Evolutionary conservation across 805 yeast genomes (phyloP).

Genomic region (Candida sphagnicola): DNA sequence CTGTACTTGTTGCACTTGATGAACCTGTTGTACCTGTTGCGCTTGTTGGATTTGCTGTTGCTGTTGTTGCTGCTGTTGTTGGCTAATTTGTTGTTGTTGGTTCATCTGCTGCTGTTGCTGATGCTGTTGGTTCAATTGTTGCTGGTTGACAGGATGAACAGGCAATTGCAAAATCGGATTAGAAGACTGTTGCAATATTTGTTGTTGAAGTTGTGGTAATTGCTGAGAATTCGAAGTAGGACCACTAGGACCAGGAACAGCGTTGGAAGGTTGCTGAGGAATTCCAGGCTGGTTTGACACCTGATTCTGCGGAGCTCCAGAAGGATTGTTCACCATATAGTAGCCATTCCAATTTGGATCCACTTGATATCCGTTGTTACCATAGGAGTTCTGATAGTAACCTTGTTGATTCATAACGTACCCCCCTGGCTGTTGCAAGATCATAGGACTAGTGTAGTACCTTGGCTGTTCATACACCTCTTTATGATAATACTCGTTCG

Average conservation of each 20-base stretch:
- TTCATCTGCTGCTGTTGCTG: conserved; percentile 3
- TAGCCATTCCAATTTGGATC: conserved; percentile 4
- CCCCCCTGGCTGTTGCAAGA: conserved; percentile 18
- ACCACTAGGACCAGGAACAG: conserved; percentile 5
- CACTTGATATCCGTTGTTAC: conserved; percentile 2
- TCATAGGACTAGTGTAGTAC: conserved; percentile 19
- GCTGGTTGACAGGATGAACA: conserved; percentile 10
- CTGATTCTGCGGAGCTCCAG: background rate
- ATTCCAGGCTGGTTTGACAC: conserved; percentile 4
- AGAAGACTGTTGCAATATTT: conserved; percentile 7
- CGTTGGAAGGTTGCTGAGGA: conserved; percentile 6
- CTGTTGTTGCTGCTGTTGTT: conserved; percentile 7
- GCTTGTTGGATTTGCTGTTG: conserved; percentile 7
- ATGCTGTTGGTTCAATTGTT: conserved; percentile 6
- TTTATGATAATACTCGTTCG: conserved; percentile 3
- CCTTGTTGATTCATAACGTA: conserved; percentile 12
- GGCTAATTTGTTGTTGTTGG: conserved; percentile 5
- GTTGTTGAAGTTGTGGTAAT: conserved; percentile 5
- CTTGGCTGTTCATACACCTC: conserved; percentile 14
- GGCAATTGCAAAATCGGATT: conserved; percentile 7
- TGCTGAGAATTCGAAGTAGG: background rate
- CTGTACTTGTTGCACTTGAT: background rate
- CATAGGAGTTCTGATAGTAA: conserved; percentile 1
- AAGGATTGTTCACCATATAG: conserved; percentile 1
- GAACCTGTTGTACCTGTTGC: conserved; percentile 6